Evolutionary conservation across 2,329 filamentous ascomycete genomes (phyloP), one percentile per base, ranked within the genome.

Genomic region (Sclerotinia spermophila): DNA sequence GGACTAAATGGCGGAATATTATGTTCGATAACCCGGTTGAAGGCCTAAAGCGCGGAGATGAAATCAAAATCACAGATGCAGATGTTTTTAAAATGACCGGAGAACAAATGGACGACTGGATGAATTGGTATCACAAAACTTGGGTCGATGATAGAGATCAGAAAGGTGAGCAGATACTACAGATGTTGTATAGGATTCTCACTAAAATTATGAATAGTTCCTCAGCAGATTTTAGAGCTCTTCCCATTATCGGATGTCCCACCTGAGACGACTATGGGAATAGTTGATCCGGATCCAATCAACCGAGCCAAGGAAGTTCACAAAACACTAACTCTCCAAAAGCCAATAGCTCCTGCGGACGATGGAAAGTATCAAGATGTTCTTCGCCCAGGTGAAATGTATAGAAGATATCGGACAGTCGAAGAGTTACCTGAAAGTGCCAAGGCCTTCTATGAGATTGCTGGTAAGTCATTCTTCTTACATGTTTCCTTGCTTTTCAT

Each of bases 41-140:
- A 38, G 76, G 76, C 0, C 77, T 80, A 19, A 78, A 80, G 71
- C 73, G 83, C 75, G 79, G 81, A 75, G 78, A 85, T 74, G 84
- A 88, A 77, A 80, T 87, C 15, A 78, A 82, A n/a, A 79, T 91
- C 33, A 86, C 83, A 8, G 89, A 92, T 69, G 81, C 82, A 5
- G 86, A 93, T 74, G 85, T 92, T 13, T 84, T 89, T 55, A 79
- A 82, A 1, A 89, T 94, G 87, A 83, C 82, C 3, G 81, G 84
- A 7, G 81, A 84, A 33, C 85, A 91, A 73, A 81, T 95, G 51
- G 91, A 94, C 76, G 86, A 91, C 71, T 95, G 94, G 77, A 84
- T 96, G 80, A 87, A 93, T 79, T 96, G 91, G 89, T 94, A 92
- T 78, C 89, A 92, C 77, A 84, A 85, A 71, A 90, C 85, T 59